Conservation (phyloP, 768 basidiomycete species). For the Multifurca ochricompacta region DNA sequence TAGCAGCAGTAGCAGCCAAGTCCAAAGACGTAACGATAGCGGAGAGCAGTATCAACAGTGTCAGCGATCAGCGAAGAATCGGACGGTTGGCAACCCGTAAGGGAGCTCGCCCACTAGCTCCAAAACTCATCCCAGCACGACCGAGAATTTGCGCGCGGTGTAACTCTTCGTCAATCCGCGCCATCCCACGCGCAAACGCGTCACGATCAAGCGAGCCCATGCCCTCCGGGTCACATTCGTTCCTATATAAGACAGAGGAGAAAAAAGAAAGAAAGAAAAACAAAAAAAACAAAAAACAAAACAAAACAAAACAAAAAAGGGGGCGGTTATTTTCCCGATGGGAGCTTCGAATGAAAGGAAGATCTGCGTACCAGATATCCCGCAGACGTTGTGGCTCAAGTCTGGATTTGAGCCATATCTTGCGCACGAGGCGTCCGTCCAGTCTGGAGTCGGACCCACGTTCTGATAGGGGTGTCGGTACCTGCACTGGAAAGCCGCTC, state of each 20-base stretch:
- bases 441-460: constrained; percentile 38
- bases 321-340: no score
- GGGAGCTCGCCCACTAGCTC: not conserved
- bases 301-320: no score
- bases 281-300: not conserved
- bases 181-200: constrained; percentile 64
- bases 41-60: no score
- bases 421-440: constrained; percentile 44
- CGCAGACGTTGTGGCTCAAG: constrained; percentile 42
- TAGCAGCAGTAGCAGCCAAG: not conserved
- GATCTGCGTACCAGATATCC: constrained; percentile 63
- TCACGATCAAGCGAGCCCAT: constrained; percentile 52
- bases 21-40: not conserved
- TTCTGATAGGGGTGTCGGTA: constrained; percentile 22
- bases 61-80: constrained; percentile 17
- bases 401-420: constrained; percentile 53
- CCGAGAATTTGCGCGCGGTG: constrained; percentile 37
- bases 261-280: not conserved
- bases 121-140: not conserved
- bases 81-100: constrained; percentile 5
- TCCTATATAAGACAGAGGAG: constrained; percentile 42
- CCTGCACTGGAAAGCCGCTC: constrained; percentile 28
- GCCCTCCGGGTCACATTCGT: constrained; percentile 49
- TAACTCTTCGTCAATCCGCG: constrained; percentile 73
- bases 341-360: no score